Evolutionary conservation across 1,139 yeast genomes (phyloP).

Genomic region (Zygosaccharomyces pseudobailii): DNA sequence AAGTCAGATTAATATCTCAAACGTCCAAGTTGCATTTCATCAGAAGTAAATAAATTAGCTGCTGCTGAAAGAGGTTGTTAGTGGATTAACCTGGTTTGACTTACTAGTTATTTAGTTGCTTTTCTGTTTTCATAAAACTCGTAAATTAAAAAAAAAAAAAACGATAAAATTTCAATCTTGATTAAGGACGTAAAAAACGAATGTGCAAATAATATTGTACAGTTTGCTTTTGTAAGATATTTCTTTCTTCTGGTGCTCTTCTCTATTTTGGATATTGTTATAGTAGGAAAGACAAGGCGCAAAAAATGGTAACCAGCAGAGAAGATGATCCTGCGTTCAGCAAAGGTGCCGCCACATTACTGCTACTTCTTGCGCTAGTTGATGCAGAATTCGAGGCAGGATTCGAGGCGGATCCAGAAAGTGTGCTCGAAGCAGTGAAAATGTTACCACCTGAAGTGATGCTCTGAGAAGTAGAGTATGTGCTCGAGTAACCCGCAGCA

Average conservation of each 20-base stretch:
- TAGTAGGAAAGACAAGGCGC: neutral
- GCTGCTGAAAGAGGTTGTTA: neutral
- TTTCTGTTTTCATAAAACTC: neutral
- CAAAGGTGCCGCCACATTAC: neutral
- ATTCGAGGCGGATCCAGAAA: slow-evolving; percentile 26
- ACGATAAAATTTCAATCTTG: neutral
- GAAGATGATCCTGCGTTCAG: neutral
- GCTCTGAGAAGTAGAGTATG: slow-evolving; percentile 29
- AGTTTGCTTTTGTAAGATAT: neutral
- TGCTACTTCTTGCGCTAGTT: neutral
- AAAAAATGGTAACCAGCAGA: neutral
- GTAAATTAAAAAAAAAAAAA: neutral
- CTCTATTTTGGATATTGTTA: neutral
- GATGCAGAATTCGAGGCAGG: slow-evolving; percentile 1
- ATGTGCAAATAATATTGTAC: neutral
- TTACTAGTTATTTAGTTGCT: neutral
- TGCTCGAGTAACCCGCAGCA: slow-evolving; percentile 39
- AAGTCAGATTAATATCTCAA: no score
- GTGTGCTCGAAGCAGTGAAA: slow-evolving; percentile 23
- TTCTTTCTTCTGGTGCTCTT: neutral
- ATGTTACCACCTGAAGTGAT: slow-evolving; percentile 29
- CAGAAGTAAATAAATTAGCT: neutral
- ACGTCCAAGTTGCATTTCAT: neutral
- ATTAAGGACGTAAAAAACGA: neutral
- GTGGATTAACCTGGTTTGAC: neutral